These are phyloP conservation scores for Dactylella cylindrospora DNA, from an alignment of 2,329 filamentous ascomycete species.

Conservation along the genomic window DNA sequence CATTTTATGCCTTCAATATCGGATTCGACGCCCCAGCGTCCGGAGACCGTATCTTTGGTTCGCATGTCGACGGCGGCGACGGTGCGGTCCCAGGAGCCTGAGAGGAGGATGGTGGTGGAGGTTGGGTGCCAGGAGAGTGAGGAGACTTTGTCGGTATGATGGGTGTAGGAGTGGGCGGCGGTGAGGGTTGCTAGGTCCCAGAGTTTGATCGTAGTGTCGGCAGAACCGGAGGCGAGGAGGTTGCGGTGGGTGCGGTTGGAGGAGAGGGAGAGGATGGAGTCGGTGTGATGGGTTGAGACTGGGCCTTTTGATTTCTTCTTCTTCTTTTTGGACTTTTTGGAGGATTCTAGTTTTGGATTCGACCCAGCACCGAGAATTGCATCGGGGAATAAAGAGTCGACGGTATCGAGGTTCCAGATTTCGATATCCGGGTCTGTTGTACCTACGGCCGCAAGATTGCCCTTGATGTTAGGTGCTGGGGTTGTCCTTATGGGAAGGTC, in stretches of 20 bases:
- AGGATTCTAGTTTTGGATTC: conserved; percentile 57
- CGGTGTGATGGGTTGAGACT: conserved; percentile 72
- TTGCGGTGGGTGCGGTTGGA: conserved; percentile 93
- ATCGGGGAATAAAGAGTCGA: conserved; percentile 98
- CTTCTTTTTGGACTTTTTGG: conserved; percentile 63
- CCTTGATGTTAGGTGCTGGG: conserved; percentile 57
- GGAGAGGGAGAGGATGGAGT: conserved; percentile 85
- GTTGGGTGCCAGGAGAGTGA: conserved; percentile 88
- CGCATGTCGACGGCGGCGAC: conserved; percentile 96
- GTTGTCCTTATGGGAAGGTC: conserved; percentile 82
- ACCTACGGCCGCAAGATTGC: conserved; percentile 91
- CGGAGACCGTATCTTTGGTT: conserved; percentile 71
- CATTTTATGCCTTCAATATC: conserved; percentile 91
- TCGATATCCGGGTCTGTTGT: conserved; percentile 99
- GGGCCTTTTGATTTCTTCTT: conserved; percentile 91
- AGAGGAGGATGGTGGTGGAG: conserved; percentile 84
- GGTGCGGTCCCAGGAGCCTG: conserved; percentile 91
- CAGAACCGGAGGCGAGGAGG: conserved; percentile 88
- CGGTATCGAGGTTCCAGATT: conserved; percentile 93
- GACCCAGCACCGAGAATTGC: conserved; percentile 82
- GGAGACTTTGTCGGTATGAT: conserved; percentile 92
- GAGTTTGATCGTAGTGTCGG: conserved; percentile 94
- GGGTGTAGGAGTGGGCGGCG: conserved; percentile 92
- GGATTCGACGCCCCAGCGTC: conserved; percentile 89
- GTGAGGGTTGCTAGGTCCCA: conserved; percentile 93